Evolutionary conservation across 768 basidiomycete species (phyloP), one percentile per base, ranked within the genome.

Genomic region (Tulasnella sp.): DNA sequence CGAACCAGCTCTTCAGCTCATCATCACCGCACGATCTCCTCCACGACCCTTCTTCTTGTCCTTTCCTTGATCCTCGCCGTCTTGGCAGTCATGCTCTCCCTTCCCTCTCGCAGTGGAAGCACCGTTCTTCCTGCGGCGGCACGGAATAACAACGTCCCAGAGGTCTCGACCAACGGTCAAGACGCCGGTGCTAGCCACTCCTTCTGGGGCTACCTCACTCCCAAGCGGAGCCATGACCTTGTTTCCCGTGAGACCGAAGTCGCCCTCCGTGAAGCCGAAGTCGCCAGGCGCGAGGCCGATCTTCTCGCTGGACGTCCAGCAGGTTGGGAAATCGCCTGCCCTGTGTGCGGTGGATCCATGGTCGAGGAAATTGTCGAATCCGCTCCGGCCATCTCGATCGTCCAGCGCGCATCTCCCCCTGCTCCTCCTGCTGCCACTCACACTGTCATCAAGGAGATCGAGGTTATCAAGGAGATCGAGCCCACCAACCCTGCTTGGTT

Each of bases 61-160:
- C 87, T 95, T 54, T 94, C 93, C 14, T 89, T 95, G 40, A 89
- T 95, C 70, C 86, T 95, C 36, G 93, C 93, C 42, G 93, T 94
- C 31, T 87, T 95, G n/a, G 93, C 93, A 5, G 90, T 95, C 80
- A 94, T 95, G 93, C 89, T 95, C 34, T 93, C 93, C 2, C 86
- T 95, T 5, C 93, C 93, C 0, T 89, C 90, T 0, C 76, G 78
- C 25, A 87, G 93, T 22, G 92, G 93, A 7, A 89, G 94, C 80
- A 93, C 93, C 92, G 88, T 94, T 31, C 92, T 93, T 2, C 86
- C 94, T 2, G 92, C 93, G 0, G 88, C 89, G 0, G 84, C 86
- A 64, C 84, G 40, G 22, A 39, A 31, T 8, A 25, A 39, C n/a
- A 31, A 22, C 39, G 37, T 37, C n/a, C 67, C 38, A 0, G 64